phyloP scores from a whole-genome alignment of 2,329 filamentous ascomycete species.

The Myriosclerotinia duriaeana region DNA sequence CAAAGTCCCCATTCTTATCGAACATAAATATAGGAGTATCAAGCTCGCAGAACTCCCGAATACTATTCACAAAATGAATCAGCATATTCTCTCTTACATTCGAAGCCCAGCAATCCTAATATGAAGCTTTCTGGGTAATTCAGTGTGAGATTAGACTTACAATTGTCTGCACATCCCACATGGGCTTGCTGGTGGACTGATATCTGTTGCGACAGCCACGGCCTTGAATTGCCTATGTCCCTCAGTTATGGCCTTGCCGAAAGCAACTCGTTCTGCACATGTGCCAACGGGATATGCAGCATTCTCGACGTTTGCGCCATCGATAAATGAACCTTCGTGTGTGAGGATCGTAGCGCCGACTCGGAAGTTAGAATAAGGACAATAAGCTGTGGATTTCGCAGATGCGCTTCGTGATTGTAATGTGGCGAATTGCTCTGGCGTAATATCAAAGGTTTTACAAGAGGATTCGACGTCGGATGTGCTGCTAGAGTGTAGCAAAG shows the following conservation, averaged over 20 bases:
- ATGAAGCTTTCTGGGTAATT: not conserved
- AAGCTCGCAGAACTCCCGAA: slow-evolving; percentile 72
- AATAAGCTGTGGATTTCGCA: slow-evolving; percentile 80
- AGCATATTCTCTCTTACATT: not conserved
- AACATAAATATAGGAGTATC: slow-evolving; percentile 86
- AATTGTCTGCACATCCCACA: slow-evolving; percentile 98
- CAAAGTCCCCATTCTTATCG: slow-evolving; percentile 72
- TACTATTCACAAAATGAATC: slow-evolving; percentile 48
- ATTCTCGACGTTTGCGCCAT: slow-evolving; percentile 91
- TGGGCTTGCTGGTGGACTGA: slow-evolving; percentile 66
- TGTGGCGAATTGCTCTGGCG: slow-evolving; percentile 60
- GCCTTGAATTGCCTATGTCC: slow-evolving; percentile 61
- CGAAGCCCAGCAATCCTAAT: not conserved
- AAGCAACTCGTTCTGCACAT: slow-evolving; percentile 88
- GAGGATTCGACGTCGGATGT: slow-evolving; percentile 3
- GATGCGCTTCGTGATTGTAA: slow-evolving; percentile 67
- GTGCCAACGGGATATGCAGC: slow-evolving; percentile 88
- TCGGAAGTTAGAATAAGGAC: slow-evolving; percentile 68
- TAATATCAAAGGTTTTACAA: slow-evolving; percentile 49
- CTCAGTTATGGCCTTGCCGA: slow-evolving; percentile 71
- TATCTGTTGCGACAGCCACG: slow-evolving; percentile 82
- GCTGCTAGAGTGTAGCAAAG: not conserved
- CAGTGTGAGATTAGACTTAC: slow-evolving; percentile 48
- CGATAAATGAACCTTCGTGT: slow-evolving; percentile 47
- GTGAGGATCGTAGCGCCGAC: slow-evolving; percentile 81